Percentiles rank a stretch among this genome's conserved stretches.
Conservation (phyloP, 1,284 basidiomycete species). For the Mycosarcoma mackinlayi region DNA sequence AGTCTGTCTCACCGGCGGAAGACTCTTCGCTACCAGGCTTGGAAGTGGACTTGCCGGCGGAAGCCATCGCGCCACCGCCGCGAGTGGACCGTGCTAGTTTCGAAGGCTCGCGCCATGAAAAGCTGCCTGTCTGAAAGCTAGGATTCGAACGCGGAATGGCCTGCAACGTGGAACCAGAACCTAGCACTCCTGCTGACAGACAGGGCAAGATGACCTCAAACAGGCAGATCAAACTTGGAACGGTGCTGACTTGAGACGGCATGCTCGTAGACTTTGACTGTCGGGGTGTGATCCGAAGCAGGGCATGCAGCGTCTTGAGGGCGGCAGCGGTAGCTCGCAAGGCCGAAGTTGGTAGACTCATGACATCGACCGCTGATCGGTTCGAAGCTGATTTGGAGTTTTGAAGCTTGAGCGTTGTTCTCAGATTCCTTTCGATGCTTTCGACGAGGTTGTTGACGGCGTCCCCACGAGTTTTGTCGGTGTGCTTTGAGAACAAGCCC, state of each 20-base stretch:
- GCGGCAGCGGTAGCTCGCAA: slow-evolving; percentile 41
- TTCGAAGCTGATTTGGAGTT: not conserved
- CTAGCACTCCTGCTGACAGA: slow-evolving; percentile 8
- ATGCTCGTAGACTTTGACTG: not conserved
- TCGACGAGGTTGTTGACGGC: slow-evolving; percentile 10
- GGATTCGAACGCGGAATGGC: slow-evolving; percentile 9
- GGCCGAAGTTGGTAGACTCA: slow-evolving; percentile 12
- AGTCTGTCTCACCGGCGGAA: slow-evolving; percentile 25
- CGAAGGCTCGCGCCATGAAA: slow-evolving; percentile 13
- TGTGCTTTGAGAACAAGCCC: not conserved
- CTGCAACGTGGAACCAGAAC: not conserved
- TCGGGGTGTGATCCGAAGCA: slow-evolving; percentile 13
- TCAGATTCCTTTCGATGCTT: slow-evolving; percentile 11
- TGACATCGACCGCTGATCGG: slow-evolving; percentile 3
- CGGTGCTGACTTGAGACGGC: not conserved
- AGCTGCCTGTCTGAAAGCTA: slow-evolving; percentile 15
- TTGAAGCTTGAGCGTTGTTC: slow-evolving; percentile 26
- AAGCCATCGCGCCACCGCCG: not conserved
- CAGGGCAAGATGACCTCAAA: slow-evolving; percentile 27
- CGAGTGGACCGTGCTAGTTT: not conserved
- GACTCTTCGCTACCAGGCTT: not conserved
- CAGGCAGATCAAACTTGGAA: not conserved
- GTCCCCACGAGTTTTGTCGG: not conserved
- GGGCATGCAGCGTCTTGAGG: slow-evolving; percentile 27
- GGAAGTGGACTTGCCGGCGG: not conserved